A percentile compares a stretch with the other conserved stretches of the same genome.
Evolutionary conservation across 805 yeast species (phyloP).

Genomic region (Saccharomycopsis fodiens): DNA sequence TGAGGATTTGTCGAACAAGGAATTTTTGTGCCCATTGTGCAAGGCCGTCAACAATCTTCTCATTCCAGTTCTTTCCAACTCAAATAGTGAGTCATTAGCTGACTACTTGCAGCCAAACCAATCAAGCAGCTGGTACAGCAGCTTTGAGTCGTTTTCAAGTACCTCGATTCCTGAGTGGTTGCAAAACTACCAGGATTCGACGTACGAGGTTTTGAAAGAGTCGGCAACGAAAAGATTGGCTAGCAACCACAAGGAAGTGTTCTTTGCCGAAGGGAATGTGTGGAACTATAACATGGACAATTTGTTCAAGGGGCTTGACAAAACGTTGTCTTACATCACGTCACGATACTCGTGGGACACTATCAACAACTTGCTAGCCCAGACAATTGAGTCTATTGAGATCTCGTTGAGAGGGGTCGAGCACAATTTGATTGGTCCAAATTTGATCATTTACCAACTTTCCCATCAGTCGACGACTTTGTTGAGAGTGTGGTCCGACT

Average conservation of each 20-base stretch:
- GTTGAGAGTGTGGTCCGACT: conserved; percentile 42
- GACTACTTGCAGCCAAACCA: conserved; percentile 7
- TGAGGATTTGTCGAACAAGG: conserved; percentile 60
- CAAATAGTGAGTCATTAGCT: conserved; percentile 5
- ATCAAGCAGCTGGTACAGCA: conserved; percentile 4
- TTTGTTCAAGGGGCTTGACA: conserved; percentile 21
- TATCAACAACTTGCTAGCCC: conserved; percentile 34
- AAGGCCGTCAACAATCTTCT: conserved; percentile 79
- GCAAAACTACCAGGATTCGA: conserved; percentile 3
- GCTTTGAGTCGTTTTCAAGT: conserved; percentile 11
- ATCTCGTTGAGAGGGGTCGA: conserved; percentile 49
- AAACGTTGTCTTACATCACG: conserved; percentile 12
- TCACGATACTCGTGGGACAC: conserved; percentile 20
- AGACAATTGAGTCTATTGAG: conserved; percentile 59
- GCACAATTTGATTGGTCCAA: conserved; percentile 22
- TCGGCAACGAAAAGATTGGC: conserved; percentile 1
- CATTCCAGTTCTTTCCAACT: conserved; percentile 41
- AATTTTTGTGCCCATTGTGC: conserved; percentile 86
- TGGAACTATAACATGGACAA: conserved; percentile 2
- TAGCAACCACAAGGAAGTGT: background rate
- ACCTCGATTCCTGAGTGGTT: background rate
- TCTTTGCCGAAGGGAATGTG: conserved; percentile 4
- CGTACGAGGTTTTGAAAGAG: conserved; percentile 9
- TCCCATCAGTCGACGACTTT: conserved; percentile 55
- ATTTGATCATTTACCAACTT: conserved; percentile 44